Base-by-base conservation (phyloP, 495 filamentous ascomycete species). In the Haplographium delicatum region DNA sequence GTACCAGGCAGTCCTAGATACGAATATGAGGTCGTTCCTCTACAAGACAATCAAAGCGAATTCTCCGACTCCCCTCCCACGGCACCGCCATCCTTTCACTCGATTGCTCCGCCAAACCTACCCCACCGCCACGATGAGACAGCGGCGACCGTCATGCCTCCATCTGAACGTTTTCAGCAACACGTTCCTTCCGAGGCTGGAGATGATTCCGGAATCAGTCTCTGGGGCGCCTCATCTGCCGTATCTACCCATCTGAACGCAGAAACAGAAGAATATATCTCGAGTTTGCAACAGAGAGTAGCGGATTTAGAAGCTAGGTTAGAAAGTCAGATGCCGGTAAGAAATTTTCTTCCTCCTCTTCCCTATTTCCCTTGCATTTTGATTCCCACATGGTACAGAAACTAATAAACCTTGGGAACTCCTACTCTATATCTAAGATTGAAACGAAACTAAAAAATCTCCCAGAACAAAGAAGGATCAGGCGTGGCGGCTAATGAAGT, bases 61-160 rank as follows among this genome's bases (percentile, higher is more conserved):
- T 47, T 34, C 44, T 35, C 44, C 28, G 44, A 31, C 30, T 20
- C 27, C 11, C 45, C 45, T 15, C 3, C 45, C 22, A 37, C 45
- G 11, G 33, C 45, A 15, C 45, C 45, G 4, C 45, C 45, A 13
- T 34, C 26, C 11, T 48, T 48, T 25, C 45, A 48, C 19, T 24
- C 31, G 3, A 25, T 30, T 26, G 24, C 16, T 1, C 6, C 28
- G 6, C 28, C 28, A 31, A 31, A 6, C 18, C 24, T 44, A 10
- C 42, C 42, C 13, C 42, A 44, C 24, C 42, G 2, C 2, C 27
- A 28, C 24, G 42, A 30, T 18, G 42, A 44, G 18, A 44, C 42
- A 26, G 42, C 42, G 8, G 25, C 42, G 4, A 44, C 42, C 9
- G 10, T 44, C 25, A 44, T 44, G 0, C 42, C 42, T n/a, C 42